Evolutionary conservation across 169 alveolate species (phyloP).

Genomic region (Babesia divergens): DNA sequence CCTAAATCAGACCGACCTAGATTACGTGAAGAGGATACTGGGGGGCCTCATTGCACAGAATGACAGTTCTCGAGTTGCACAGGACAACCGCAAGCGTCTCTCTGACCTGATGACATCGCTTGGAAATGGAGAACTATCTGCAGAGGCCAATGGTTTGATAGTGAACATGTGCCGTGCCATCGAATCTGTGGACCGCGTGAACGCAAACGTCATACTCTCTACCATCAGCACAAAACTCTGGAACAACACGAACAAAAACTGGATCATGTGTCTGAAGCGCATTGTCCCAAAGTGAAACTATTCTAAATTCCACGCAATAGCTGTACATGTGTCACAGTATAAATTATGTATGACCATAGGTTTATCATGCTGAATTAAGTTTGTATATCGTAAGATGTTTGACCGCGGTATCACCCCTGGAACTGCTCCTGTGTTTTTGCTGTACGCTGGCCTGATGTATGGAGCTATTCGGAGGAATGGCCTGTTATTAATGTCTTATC

Average conservation of each 20-base stretch:
- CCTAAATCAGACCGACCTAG: conserved; percentile 60
- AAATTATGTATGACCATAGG: background rate
- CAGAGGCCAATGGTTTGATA: conserved; percentile 71
- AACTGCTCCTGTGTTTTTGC: no score
- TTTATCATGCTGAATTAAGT: no score
- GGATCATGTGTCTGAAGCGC: conserved; percentile 81
- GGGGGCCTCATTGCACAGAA: conserved; percentile 52
- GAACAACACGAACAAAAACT: conserved; percentile 77
- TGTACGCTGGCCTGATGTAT: no score
- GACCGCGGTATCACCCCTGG: background rate
- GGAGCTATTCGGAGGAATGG: no score
- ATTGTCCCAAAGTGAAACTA: conserved; percentile 73
- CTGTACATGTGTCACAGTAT: no score
- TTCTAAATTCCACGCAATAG: no score
- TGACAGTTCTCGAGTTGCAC: conserved; percentile 62
- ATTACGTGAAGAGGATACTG: conserved; percentile 54
- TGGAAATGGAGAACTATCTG: conserved; percentile 69
- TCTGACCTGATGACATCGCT: conserved; percentile 72
- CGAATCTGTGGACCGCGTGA: conserved; percentile 69
- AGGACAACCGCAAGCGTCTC: conserved; percentile 65
- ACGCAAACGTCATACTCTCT: conserved; percentile 73
- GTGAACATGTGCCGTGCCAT: conserved; percentile 71
- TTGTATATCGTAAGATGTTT: background rate
- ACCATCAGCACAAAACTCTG: conserved; percentile 78
- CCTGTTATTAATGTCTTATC: no score